phyloP scores from a whole-genome alignment of 768 basidiomycete species.

The Phlegmacium glaucopus region DNA sequence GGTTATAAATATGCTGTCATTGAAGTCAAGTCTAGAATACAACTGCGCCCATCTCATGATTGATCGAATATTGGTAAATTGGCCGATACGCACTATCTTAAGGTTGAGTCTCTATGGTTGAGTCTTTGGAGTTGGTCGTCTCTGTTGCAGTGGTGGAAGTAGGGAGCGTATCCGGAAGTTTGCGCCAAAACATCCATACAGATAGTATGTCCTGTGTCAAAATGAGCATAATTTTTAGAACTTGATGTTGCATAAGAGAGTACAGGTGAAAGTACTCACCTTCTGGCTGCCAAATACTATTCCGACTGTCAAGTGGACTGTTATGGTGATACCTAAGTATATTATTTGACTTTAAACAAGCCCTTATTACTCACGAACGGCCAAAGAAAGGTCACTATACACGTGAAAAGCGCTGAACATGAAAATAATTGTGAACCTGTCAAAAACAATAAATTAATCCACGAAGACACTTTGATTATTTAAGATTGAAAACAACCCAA shows the following conservation, averaged over 20 bases:
- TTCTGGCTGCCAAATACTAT: neutral
- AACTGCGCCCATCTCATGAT: too few species aligned
- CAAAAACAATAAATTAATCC: neutral
- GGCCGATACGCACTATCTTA: too few species aligned
- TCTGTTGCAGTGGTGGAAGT: neutral
- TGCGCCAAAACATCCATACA: neutral
- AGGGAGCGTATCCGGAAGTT: neutral
- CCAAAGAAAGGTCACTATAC: too few species aligned
- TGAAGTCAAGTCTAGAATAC: too few species aligned
- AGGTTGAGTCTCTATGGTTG: neutral
- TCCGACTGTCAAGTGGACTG: neutral
- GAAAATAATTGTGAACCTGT: neutral
- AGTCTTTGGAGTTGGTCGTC: neutral
- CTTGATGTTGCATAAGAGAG: neutral
- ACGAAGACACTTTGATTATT: neutral
- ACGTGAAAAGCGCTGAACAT: too few species aligned
- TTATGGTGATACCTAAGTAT: neutral
- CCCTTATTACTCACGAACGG: too few species aligned
- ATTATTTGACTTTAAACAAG: neutral
- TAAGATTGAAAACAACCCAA: slow-evolving; percentile 2
- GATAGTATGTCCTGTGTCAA: neutral
- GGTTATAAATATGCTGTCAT: too few species aligned
- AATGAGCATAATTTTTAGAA: neutral
- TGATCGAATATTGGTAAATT: too few species aligned
- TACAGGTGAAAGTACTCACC: neutral